A percentile compares a stretch with the other conserved stretches of the same genome.
Conservation (phyloP, 1,284 basidiomycete genomes). For the Ustilago crameri region DNA sequence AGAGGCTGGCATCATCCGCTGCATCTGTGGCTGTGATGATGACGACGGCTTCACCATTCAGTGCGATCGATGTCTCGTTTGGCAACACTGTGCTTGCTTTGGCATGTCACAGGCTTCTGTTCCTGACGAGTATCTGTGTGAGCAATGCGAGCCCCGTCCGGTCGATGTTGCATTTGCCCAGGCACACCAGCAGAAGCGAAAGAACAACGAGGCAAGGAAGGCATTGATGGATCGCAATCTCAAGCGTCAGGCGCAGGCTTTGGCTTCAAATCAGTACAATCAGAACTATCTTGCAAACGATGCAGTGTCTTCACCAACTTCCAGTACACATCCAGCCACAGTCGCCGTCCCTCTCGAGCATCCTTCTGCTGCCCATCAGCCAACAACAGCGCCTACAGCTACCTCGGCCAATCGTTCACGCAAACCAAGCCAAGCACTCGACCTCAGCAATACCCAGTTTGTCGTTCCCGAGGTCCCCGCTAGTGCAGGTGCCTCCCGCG, state of each 20-base stretch:
- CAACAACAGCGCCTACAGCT: background rate
- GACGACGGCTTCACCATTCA: slow-evolving; percentile 94
- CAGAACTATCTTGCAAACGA: slow-evolving; percentile 18
- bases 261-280: slow-evolving; percentile 27
- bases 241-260: slow-evolving; percentile 39
- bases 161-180: slow-evolving; percentile 63
- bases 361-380: background rate
- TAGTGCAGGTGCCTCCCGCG: slow-evolving; percentile 27
- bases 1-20: slow-evolving; percentile 68
- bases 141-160: slow-evolving; percentile 67
- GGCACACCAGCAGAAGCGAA: slow-evolving; percentile 58
- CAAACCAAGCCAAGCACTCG: slow-evolving; percentile 52
- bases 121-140: slow-evolving; percentile 75
- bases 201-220: slow-evolving; percentile 63
- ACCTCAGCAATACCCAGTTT: slow-evolving; percentile 49
- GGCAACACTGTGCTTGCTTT: slow-evolving; percentile 92
- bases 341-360: slow-evolving; percentile 7
- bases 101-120: slow-evolving; percentile 72
- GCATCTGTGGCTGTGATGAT: slow-evolving; percentile 77
- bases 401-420: slow-evolving; percentile 26
- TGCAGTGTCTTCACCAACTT: slow-evolving; percentile 23
- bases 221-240: slow-evolving; percentile 50
- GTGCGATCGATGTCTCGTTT: slow-evolving; percentile 86
- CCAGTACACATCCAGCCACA: slow-evolving; percentile 10
- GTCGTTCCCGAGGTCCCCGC: slow-evolving; percentile 49